Evolutionary conservation across 75 land plant genomes (phyloP).

Genomic region (Pinus taeda): DNA sequence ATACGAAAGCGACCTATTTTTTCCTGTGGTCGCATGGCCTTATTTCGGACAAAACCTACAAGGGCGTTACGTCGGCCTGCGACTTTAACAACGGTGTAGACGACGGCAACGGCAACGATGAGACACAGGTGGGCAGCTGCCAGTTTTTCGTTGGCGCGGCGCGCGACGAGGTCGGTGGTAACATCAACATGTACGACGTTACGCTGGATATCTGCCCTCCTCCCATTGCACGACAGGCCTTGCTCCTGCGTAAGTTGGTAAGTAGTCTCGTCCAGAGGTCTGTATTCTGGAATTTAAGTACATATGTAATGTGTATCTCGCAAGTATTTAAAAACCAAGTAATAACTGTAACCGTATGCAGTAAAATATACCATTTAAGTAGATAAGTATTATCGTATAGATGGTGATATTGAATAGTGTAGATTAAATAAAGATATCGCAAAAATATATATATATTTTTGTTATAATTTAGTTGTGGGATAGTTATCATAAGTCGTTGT

Average conservation of each 20-base stretch:
- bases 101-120: background rate
- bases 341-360: no score
- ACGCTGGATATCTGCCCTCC: constrained; percentile 22
- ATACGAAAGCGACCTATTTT: constrained; percentile 20
- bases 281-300: no score
- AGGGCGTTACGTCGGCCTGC: constrained; percentile 14
- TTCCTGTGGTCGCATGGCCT: constrained; percentile 34
- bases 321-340: no score
- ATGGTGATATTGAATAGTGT: no score
- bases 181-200: constrained; percentile 26
- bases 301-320: no score
- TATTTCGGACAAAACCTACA: constrained; percentile 18
- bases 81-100: constrained; percentile 15
- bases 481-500: no score
- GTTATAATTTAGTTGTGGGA: no score
- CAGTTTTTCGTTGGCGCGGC: constrained; percentile 9
- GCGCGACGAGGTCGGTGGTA: constrained; percentile 11
- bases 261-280: background rate
- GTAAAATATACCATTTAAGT: no score
- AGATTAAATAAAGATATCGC: no score
- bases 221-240: constrained; percentile 19
- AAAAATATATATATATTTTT: no score
- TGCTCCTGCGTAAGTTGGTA: constrained; percentile 17
- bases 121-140: background rate
- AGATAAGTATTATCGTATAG: no score